phyloP scores from a whole-genome alignment of 164 flowering plant species.

The Cinnamomum micranthum region DNA sequence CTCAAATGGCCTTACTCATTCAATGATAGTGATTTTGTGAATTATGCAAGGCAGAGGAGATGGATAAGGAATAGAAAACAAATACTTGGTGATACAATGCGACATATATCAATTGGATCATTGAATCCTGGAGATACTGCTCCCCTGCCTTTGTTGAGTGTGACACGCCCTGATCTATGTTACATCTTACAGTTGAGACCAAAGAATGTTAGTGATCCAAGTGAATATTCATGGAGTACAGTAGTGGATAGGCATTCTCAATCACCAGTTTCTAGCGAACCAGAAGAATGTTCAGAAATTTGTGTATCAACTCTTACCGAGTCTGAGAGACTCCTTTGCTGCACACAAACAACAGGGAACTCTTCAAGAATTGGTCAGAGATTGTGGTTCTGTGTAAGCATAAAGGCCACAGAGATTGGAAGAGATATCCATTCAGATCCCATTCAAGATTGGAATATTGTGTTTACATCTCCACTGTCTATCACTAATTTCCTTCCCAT shows the following conservation, averaged over 20 bases:
- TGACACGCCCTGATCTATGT: constrained; percentile 37
- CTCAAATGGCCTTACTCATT: constrained; percentile 67
- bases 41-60: constrained; percentile 73
- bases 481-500: constrained; percentile 72
- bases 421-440: constrained; percentile 79
- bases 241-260: constrained; percentile 34
- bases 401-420: constrained; percentile 74
- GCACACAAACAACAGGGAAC: constrained; percentile 47
- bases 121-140: constrained; percentile 71
- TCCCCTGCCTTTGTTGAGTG: constrained; percentile 65
- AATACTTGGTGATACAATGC: constrained; percentile 20
- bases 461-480: constrained; percentile 70
- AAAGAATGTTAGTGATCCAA: constrained; percentile 20
- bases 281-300: constrained; percentile 41
- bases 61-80: constrained; percentile 67
- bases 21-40: constrained; percentile 37
- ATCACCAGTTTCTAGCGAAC: constrained; percentile 22
- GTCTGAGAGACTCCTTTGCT: constrained; percentile 65
- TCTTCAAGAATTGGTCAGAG: constrained; percentile 48
- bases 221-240: constrained; percentile 81
- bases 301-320: constrained; percentile 61
- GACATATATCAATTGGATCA: constrained; percentile 51
- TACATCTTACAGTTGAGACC: constrained; percentile 63
- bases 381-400: constrained; percentile 75
- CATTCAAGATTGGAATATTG: constrained; percentile 81